A percentile compares a stretch with the other conserved stretches of the same genome.
These are phyloP conservation scores for Pistacia vera DNA, from an alignment of 345 rosid genomes.

Conservation along the genomic window DNA sequence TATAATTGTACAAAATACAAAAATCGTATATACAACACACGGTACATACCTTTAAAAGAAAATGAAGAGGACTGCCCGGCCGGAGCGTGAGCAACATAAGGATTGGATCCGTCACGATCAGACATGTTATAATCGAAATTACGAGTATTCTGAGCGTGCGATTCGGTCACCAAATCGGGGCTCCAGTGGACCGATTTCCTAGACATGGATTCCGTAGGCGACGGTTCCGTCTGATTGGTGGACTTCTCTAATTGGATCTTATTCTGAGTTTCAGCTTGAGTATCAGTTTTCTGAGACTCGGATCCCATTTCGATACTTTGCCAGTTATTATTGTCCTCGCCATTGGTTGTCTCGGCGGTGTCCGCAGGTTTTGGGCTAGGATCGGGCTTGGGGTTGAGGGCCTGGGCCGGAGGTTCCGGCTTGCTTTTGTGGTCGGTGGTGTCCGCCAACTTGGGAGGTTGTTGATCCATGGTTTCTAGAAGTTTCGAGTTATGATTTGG, in stretches of 20 bases:
- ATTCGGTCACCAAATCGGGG: conserved; percentile 64
- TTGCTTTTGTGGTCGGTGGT: conserved; percentile 13
- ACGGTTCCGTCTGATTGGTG: conserved; percentile 20
- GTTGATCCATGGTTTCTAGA: conserved; percentile 21
- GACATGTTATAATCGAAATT: conserved; percentile 20
- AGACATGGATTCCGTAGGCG: conserved; percentile 36
- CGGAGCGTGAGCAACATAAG: conserved; percentile 48
- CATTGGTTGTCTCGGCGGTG: conserved; percentile 30
- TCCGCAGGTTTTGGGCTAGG: conserved; percentile 23
- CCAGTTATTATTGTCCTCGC: conserved; percentile 22
- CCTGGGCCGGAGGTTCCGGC: conserved; percentile 19
- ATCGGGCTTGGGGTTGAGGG: conserved; percentile 25
- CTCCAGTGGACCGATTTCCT: conserved; percentile 79
- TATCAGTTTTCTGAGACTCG: conserved; percentile 26
- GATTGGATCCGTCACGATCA: conserved; percentile 48
- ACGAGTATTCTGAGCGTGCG: conserved; percentile 29
- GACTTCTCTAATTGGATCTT: conserved; percentile 31
- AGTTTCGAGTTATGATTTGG: not conserved
- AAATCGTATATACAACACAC: conserved; percentile 5
- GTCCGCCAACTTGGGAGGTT: conserved; percentile 7
- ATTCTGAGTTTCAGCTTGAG: conserved; percentile 23
- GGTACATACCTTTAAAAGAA: conserved; percentile 49
- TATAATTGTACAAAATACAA: not conserved
- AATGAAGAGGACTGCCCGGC: conserved; percentile 35
- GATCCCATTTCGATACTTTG: conserved; percentile 23